Evolutionary conservation across 2,329 filamentous ascomycete genomes (phyloP).

Genomic region (Botrytis sinoallii): DNA sequence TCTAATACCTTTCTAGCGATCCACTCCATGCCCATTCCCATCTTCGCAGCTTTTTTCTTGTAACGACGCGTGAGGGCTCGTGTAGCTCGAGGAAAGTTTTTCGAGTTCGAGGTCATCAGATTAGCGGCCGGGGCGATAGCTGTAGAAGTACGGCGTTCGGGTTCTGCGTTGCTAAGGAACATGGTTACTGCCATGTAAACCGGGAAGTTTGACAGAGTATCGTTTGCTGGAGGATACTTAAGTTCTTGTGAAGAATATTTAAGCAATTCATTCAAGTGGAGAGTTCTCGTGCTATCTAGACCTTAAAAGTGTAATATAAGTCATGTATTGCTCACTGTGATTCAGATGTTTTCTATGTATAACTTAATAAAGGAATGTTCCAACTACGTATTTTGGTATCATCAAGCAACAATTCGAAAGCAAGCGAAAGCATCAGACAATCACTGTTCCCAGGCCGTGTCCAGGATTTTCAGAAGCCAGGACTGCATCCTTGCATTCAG

Average conservation of each 20-base stretch:
- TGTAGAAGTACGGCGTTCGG: background rate
- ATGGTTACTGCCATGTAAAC: background rate
- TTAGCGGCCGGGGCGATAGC: background rate
- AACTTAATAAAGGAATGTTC: background rate
- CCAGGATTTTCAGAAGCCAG: background rate
- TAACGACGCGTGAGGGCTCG: background rate
- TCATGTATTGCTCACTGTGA: background rate
- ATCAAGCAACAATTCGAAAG: background rate
- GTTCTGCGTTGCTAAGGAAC: slow-evolving; percentile 1
- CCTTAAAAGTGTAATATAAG: background rate
- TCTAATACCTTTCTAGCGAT: background rate
- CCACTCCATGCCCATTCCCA: background rate
- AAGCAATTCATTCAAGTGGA: background rate
- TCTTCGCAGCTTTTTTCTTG: background rate
- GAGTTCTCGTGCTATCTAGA: background rate
- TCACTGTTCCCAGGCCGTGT: background rate
- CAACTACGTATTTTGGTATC: background rate
- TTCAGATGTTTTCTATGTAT: background rate
- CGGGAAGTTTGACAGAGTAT: background rate
- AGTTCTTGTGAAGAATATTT: background rate
- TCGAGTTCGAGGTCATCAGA: background rate
- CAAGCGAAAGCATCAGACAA: background rate
- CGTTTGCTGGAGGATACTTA: background rate
- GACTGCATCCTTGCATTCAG: background rate
- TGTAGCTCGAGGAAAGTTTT: background rate